These are phyloP conservation scores for Hypoxylon sp. DNA, from an alignment of 2,329 filamentous ascomycete species.

Conservation along the genomic window DNA sequence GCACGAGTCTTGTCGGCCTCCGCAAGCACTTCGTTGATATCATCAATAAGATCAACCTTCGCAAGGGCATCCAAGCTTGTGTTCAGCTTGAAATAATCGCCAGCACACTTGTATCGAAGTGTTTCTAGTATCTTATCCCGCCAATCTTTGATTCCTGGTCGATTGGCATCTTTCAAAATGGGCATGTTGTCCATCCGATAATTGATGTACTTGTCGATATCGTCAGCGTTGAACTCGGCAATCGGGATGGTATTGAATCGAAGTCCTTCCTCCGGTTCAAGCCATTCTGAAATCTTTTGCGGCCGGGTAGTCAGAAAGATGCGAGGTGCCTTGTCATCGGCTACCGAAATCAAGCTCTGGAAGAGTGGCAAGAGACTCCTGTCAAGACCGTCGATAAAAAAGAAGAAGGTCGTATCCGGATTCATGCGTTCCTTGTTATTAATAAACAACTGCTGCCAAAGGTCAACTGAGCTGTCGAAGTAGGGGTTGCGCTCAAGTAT, in stretches of 20 bases:
- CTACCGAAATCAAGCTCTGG: slow-evolving; percentile 33
- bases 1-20: slow-evolving; percentile 44
- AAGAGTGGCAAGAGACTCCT: slow-evolving; percentile 39
- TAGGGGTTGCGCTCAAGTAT: slow-evolving; percentile 39
- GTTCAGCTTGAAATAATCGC: slow-evolving; percentile 46
- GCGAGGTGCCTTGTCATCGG: slow-evolving; percentile 38
- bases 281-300: slow-evolving; percentile 32
- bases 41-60: slow-evolving; percentile 48
- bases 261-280: slow-evolving; percentile 22
- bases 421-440: slow-evolving; percentile 45
- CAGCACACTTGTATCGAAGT: slow-evolving; percentile 41
- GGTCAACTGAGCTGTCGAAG: slow-evolving; percentile 43
- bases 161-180: slow-evolving; percentile 41
- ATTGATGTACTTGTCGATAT: slow-evolving; percentile 46
- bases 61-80: slow-evolving; percentile 46
- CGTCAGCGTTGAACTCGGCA: slow-evolving; percentile 39
- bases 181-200: slow-evolving; percentile 46
- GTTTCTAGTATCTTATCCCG: slow-evolving; percentile 44
- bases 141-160: slow-evolving; percentile 45
- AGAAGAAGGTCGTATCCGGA: slow-evolving; percentile 45
- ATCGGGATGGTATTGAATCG: slow-evolving; percentile 40
- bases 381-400: slow-evolving; percentile 46
- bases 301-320: slow-evolving; percentile 43
- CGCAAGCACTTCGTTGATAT: slow-evolving; percentile 45
- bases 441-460: slow-evolving; percentile 46